Evolutionary conservation across 805 yeast genomes (phyloP), one percentile per base, ranked within the genome.

Genomic region (Cyberlindnera euphorbiiphila): DNA sequence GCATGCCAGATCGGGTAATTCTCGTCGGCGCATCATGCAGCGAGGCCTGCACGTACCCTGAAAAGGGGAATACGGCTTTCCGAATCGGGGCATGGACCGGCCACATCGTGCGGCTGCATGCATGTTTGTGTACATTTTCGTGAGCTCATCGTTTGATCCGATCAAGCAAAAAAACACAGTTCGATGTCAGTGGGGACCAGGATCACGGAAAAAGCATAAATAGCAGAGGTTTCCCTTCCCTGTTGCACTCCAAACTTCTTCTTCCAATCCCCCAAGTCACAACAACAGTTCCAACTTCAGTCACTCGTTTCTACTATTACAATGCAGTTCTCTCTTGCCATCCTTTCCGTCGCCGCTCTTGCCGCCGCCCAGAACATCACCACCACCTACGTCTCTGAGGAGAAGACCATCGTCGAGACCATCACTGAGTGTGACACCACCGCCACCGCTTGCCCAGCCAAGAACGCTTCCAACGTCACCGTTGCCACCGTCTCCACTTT

Each of bases 251-350:
- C 10, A 24, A 25, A 17, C 11, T 10, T 10, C 20, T 25, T 15
- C 29, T 20, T 28, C n/a, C 5, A 16, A n/a, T 21, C 14, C 21
- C 25, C 14, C 22, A 6, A 18, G 21, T 35, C 31, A 14, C 25
- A 26, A 35, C 47, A 31, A 24, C 33, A 23, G 36, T 37, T 43
- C 57, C 43, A 46, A 53, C 54, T 53, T 41, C 32, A 46, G 51
- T 51, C 58, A 41, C 54, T 53, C 57, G 40, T 47, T 41, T 34
- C 6, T 12, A 31, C 22, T 18, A 33, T 33, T 12, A 51, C 32
- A 54, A 57, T 58, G 62, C 61, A 57, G 54, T 58, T 58, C 57
- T 50, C 56, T 18, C 39, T 53, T 45, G 51, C 58, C 39, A 36
- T 53, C 32, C 42, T 56, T 36, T 41, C 59, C 29, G 46, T 49